These are phyloP conservation scores for Cladorrhinum samala DNA, from an alignment of 495 filamentous ascomycete species.

Conservation along the genomic window DNA sequence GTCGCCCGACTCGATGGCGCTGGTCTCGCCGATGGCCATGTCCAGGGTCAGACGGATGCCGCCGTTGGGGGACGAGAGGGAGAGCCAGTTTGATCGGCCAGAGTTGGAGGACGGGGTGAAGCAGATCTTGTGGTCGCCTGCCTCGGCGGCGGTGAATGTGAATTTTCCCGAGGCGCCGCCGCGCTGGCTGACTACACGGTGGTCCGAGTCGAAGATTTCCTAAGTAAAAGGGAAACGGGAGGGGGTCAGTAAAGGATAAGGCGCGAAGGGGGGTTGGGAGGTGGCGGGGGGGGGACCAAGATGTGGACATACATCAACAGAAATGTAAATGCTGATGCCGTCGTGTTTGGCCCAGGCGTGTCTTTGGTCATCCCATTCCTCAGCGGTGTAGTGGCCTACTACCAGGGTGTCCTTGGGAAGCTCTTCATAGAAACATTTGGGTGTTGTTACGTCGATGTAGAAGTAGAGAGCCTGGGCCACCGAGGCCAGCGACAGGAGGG, in stretches of 20 bases:
- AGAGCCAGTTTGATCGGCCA: slow-evolving; percentile 62
- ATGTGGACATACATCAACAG: slow-evolving; percentile 59
- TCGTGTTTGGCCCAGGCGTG: slow-evolving; percentile 62
- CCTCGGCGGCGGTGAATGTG: slow-evolving; percentile 92
- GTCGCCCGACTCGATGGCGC: slow-evolving; percentile 87
- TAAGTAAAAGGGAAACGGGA: slow-evolving; percentile 15
- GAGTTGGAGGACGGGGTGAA: slow-evolving; percentile 69
- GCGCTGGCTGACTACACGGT: slow-evolving; percentile 84
- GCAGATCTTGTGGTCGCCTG: slow-evolving; percentile 91
- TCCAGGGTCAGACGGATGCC: slow-evolving; percentile 81
- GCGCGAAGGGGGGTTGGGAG: slow-evolving; percentile 1
- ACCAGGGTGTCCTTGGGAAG: slow-evolving; percentile 94
- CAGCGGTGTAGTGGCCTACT: slow-evolving; percentile 81
- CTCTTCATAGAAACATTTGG: slow-evolving; percentile 97
- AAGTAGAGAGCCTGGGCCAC: slow-evolving; percentile 81
- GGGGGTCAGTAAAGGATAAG: slow-evolving; percentile 1
- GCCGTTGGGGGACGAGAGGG: slow-evolving; percentile 54
- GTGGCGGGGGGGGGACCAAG: background rate
- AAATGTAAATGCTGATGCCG: slow-evolving; percentile 75
- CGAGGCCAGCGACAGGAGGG: slow-evolving; percentile 43
- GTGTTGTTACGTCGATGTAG: slow-evolving; percentile 77
- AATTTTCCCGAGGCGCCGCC: slow-evolving; percentile 73
- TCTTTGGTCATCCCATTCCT: slow-evolving; percentile 64
- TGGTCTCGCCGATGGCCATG: slow-evolving; percentile 92
- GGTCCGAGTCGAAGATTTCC: slow-evolving; percentile 97